Conservation (phyloP, 139 green algal species). For the Yamagishiella unicocca region DNA sequence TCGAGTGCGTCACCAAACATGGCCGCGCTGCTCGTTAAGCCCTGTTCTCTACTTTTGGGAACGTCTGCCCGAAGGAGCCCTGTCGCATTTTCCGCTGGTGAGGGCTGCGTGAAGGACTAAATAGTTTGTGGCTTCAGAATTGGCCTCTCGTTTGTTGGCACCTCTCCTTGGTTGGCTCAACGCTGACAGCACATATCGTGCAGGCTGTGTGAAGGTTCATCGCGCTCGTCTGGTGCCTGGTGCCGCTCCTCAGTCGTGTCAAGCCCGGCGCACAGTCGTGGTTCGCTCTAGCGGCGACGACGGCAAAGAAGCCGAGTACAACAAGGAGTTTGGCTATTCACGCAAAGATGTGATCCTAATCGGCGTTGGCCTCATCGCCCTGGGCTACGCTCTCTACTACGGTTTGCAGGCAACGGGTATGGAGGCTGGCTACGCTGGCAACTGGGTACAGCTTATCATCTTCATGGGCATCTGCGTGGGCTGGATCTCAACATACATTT, state of each 20-base stretch:
- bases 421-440: constrained; percentile 83
- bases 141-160: neutral
- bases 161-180: too few relatives aligned
- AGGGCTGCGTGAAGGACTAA: neutral
- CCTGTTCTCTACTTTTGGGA: neutral
- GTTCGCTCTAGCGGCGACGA: neutral
- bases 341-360: constrained; percentile 94
- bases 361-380: constrained; percentile 77
- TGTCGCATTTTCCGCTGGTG: neutral
- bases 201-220: too few relatives aligned
- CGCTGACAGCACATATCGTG: too few relatives aligned
- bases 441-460: constrained; percentile 90
- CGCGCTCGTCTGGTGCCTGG: too few relatives aligned
- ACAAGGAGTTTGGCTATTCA: constrained; percentile 93
- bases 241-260: too few relatives aligned
- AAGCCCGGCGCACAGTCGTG: too few relatives aligned
- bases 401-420: constrained; percentile 86
- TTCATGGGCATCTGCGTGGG: constrained; percentile 88
- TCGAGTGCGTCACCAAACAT: too few relatives aligned
- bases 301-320: constrained; percentile 63
- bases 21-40: neutral
- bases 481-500: constrained; percentile 94
- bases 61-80: neutral
- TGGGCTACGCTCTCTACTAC: constrained; percentile 90
- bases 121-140: neutral